Conservation (phyloP, 495 filamentous ascomycete genomes). For the Xylona heveae region DNA sequence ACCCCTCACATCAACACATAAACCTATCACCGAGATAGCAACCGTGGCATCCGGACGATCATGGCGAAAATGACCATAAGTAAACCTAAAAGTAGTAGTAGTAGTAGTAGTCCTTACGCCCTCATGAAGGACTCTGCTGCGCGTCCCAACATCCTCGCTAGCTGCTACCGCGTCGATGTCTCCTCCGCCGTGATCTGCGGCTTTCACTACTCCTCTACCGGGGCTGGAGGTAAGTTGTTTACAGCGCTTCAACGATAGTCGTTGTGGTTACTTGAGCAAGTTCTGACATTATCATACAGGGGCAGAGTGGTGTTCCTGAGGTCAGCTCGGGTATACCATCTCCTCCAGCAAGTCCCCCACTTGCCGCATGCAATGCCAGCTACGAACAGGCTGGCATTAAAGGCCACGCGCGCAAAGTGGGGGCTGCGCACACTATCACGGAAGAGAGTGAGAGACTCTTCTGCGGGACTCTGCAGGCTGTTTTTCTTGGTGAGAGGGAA, state of each 20-base stretch:
- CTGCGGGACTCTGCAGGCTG: constrained; percentile 76
- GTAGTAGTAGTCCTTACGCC: constrained; percentile 50
- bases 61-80: constrained; percentile 15
- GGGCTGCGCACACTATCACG: constrained; percentile 87
- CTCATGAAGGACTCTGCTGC: constrained; percentile 31
- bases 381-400: constrained; percentile 12
- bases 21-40: too few relatives aligned
- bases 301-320: constrained; percentile 96
- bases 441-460: constrained; percentile 99
- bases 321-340: constrained; percentile 63
- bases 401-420: constrained; percentile 38
- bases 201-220: constrained; percentile 89
- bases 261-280: constrained; percentile 5
- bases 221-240: constrained; percentile 38
- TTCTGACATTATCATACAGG: constrained; percentile 22
- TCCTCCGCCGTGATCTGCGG: constrained; percentile 39
- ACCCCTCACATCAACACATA: too few relatives aligned
- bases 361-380: constrained; percentile 35
- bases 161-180: constrained; percentile 51
- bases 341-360: constrained; percentile 64
- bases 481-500: constrained; percentile 85
- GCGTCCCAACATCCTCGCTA: constrained; percentile 54
- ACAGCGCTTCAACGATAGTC: constrained; percentile 1
- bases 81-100: constrained; percentile 35
- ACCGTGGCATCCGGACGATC: constrained; percentile 17